phyloP scores from a whole-genome alignment of 495 filamentous ascomycete genomes.

The Podospora conica region DNA sequence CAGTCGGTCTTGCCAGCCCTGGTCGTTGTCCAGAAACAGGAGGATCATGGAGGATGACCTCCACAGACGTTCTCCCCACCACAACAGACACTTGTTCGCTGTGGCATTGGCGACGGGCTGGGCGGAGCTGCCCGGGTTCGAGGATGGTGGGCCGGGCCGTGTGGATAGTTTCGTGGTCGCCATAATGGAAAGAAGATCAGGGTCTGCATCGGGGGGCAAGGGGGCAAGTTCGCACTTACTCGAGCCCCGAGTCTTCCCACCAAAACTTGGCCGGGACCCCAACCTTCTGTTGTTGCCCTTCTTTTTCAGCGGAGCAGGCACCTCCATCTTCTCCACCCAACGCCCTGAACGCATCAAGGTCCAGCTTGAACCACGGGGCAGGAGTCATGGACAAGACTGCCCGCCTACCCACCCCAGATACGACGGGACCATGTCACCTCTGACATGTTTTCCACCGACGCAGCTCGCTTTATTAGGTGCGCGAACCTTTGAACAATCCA shows the following conservation, averaged over 20 bases:
- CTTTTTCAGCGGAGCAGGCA: neutral
- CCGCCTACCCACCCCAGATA: neutral
- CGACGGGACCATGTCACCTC: neutral
- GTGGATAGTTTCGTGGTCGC: too few species aligned
- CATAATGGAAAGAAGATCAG: neutral
- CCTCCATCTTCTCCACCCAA: too few species aligned
- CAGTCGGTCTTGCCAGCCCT: neutral
- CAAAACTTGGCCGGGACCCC: neutral
- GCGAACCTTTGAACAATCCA: neutral
- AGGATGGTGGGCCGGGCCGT: too few species aligned
- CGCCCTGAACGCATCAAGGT: too few species aligned
- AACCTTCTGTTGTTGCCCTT: too few species aligned
- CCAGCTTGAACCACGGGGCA: neutral
- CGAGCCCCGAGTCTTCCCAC: too few species aligned
- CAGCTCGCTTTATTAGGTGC: neutral
- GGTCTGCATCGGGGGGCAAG: too few species aligned
- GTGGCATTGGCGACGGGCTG: too few species aligned
- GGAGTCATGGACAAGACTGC: too few species aligned
- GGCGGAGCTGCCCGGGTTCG: neutral
- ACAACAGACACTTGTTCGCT: neutral
- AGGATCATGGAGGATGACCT: neutral
- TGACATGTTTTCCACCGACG: neutral
- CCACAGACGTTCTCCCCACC: too few species aligned
- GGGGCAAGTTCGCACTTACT: too few species aligned
- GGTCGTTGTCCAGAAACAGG: neutral